A percentile compares a stretch with the other conserved stretches of the same genome.
phyloP scores from a whole-genome alignment of 108 stramenopile genomes.

The Cyclotella kingstonii region DNA sequence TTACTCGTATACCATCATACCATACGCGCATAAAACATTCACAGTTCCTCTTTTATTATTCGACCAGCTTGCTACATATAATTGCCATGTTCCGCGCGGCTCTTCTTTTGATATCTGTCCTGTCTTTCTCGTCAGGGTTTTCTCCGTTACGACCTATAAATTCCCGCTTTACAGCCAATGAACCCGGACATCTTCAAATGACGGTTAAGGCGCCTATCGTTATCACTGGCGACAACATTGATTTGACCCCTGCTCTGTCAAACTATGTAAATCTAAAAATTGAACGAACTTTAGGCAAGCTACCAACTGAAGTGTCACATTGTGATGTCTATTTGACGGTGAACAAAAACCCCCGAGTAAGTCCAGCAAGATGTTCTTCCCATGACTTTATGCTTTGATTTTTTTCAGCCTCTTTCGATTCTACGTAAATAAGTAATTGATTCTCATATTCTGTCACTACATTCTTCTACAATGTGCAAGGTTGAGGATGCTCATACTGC shows the following conservation, averaged over 20 bases:
- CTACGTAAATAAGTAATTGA: background rate
- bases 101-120: no score
- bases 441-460: constrained; percentile 4
- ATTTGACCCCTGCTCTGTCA: constrained; percentile 72
- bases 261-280: constrained; percentile 78
- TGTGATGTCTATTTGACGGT: constrained; percentile 82
- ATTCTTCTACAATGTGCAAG: constrained; percentile 24
- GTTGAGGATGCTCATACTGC: constrained; percentile 78
- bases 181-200: constrained; percentile 46
- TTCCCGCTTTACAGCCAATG: no score
- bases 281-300: constrained; percentile 69
- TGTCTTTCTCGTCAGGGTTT: no score
- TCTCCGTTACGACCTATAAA: no score
- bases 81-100: no score
- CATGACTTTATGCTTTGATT: background rate
- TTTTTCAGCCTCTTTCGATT: background rate
- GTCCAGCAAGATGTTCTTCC: constrained; percentile 1
- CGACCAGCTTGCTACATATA: no score
- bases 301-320: constrained; percentile 60
- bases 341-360: constrained; percentile 86
- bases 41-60: no score
- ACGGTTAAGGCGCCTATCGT: constrained; percentile 59
- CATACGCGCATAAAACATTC: no score
- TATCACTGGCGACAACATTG: constrained; percentile 83
- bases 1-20: no score